phyloP scores from a whole-genome alignment of 805 yeast genomes.

The Kazachstania martiniae region DNA sequence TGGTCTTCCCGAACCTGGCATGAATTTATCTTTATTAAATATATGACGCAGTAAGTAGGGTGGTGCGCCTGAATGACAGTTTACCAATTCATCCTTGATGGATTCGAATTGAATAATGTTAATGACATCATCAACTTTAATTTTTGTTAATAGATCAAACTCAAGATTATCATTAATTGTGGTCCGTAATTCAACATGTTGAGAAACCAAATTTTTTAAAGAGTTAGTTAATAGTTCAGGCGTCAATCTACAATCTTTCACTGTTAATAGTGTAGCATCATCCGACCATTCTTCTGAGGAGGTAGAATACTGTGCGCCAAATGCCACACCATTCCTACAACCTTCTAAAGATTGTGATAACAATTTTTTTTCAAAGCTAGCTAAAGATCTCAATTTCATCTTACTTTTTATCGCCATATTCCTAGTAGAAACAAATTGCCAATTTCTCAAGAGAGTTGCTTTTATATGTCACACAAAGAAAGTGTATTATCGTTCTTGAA shows the following conservation, averaged over 20 bases:
- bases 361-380: slow-evolving; percentile 18
- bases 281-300: slow-evolving; percentile 13
- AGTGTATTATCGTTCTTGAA: too few relatives aligned
- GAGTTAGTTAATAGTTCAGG: slow-evolving; percentile 12
- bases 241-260: slow-evolving; percentile 12
- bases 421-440: too few relatives aligned
- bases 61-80: slow-evolving; percentile 22
- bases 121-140: slow-evolving; percentile 15
- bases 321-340: slow-evolving; percentile 20
- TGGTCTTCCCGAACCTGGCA: slow-evolving; percentile 13
- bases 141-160: slow-evolving; percentile 12
- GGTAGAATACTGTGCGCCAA: slow-evolving; percentile 14
- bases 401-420: background rate
- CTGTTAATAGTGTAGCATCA: slow-evolving; percentile 16
- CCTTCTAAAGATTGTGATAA: slow-evolving; percentile 15
- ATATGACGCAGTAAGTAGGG: slow-evolving; percentile 21
- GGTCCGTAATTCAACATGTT: slow-evolving; percentile 16
- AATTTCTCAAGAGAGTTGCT: too few relatives aligned
- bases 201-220: slow-evolving; percentile 12
- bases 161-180: slow-evolving; percentile 17
- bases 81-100: slow-evolving; percentile 17
- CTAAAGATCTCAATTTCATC: slow-evolving; percentile 18
- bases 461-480: too few relatives aligned
- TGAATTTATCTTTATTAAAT: slow-evolving; percentile 16
- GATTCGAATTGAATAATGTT: slow-evolving; percentile 16